These are phyloP conservation scores for Monilinia fructicola DNA, from an alignment of 2,329 filamentous ascomycete species.

Conservation along the genomic window DNA sequence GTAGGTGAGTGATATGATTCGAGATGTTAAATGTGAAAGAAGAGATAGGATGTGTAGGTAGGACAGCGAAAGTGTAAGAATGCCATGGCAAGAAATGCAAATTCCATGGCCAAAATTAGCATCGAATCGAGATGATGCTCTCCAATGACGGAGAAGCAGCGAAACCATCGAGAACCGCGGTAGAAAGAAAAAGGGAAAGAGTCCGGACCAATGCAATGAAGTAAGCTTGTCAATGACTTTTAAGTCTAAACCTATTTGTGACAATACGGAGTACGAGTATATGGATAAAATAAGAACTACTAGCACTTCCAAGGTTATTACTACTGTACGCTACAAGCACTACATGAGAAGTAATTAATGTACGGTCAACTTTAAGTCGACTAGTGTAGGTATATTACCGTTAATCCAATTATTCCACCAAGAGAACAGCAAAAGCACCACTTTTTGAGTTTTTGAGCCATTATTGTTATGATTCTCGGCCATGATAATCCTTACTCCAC, in stretches of 20 bases:
- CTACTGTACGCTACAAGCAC: too few species aligned
- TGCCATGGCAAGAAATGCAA: neutral
- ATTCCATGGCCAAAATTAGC: constrained; percentile 1
- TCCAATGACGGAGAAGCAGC: neutral
- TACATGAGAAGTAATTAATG: too few species aligned
- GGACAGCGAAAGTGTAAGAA: neutral
- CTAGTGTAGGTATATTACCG: too few species aligned
- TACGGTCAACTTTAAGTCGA: too few species aligned
- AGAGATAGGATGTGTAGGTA: neutral
- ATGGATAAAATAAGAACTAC: too few species aligned
- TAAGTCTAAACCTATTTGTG: too few species aligned
- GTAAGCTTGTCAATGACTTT: neutral
- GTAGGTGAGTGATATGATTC: neutral
- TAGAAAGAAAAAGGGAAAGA: neutral
- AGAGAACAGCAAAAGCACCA: too few species aligned
- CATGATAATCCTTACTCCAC: constrained; percentile 4
- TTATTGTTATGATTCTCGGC: neutral
- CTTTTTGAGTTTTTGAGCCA: neutral
- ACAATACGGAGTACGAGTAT: too few species aligned
- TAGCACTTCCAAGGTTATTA: too few species aligned
- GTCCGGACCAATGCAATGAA: neutral
- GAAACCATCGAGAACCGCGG: neutral
- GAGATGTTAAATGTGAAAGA: neutral
- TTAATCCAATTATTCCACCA: neutral
- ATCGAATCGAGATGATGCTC: neutral